phyloP scores from a whole-genome alignment of 1,284 basidiomycete species.

The Ceratobasidium sp. region DNA sequence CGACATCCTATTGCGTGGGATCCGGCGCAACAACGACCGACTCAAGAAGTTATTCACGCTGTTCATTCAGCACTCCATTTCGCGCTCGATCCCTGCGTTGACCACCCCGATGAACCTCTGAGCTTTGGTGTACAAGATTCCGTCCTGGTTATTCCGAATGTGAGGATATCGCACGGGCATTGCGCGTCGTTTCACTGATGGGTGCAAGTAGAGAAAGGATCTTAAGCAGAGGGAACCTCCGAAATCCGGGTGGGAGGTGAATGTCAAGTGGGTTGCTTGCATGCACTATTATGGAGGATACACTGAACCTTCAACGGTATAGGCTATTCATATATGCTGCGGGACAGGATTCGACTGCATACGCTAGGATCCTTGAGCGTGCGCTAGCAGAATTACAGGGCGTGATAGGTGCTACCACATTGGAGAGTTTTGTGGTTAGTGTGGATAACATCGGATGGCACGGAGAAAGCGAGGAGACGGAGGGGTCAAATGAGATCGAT shows the following conservation, averaged over 20 bases:
- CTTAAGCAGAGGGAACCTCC: slow-evolving; percentile 11
- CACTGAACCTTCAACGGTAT: not conserved
- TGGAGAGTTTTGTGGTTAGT: slow-evolving; percentile 26
- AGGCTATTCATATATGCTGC: slow-evolving; percentile 15
- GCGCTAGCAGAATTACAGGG: slow-evolving; percentile 9
- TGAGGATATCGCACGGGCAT: not conserved
- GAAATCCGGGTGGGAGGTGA: slow-evolving; percentile 19
- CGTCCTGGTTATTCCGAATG: slow-evolving; percentile 22
- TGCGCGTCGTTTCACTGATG: not conserved
- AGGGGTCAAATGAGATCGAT: slow-evolving; percentile 28
- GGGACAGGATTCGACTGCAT: slow-evolving; percentile 2
- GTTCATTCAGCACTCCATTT: slow-evolving; percentile 44
- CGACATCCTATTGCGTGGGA: slow-evolving; percentile 45
- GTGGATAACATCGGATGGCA: slow-evolving; percentile 9
- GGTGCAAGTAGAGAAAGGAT: slow-evolving; percentile 2
- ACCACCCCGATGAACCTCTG: slow-evolving; percentile 41
- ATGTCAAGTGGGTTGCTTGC: slow-evolving; percentile 20
- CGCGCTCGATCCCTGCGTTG: slow-evolving; percentile 44
- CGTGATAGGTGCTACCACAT: not conserved
- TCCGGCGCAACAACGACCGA: slow-evolving; percentile 40
- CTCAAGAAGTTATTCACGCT: slow-evolving; percentile 43
- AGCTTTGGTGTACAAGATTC: slow-evolving; percentile 40
- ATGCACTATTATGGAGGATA: not conserved
- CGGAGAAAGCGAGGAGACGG: slow-evolving; percentile 29
- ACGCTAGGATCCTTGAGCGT: slow-evolving; percentile 22